Percentiles rank a stretch among this genome's conserved stretches.
Evolutionary conservation across 495 filamentous ascomycete species (phyloP).

Genomic region (Podospora didyma): DNA sequence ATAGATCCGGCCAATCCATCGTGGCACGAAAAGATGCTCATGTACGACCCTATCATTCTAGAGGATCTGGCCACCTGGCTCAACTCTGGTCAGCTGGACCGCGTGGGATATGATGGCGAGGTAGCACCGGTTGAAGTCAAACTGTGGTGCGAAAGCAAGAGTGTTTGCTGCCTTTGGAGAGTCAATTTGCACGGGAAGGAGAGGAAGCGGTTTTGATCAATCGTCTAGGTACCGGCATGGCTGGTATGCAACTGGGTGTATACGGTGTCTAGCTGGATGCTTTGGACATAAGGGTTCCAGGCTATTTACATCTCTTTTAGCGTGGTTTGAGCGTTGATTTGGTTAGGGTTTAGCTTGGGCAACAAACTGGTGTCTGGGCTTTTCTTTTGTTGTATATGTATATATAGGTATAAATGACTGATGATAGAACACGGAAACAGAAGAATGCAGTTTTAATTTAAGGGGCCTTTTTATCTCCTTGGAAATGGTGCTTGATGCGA

Average conservation of each 20-base stretch:
- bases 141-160: conserved; percentile 81
- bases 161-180: conserved; percentile 68
- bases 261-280: too few species aligned
- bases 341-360: neutral
- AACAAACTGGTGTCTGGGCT: neutral
- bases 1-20: conserved; percentile 50
- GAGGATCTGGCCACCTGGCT: conserved; percentile 86
- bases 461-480: too few species aligned
- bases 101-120: conserved; percentile 62
- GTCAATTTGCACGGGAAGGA: conserved; percentile 41
- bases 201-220: conserved; percentile 42
- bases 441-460: too few species aligned
- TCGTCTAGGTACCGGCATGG: neutral
- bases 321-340: neutral
- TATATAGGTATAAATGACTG: neutral
- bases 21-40: conserved; percentile 88
- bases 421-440: neutral
- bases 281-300: too few species aligned
- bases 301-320: too few species aligned
- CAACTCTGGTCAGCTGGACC: conserved; percentile 63
- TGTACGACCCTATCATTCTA: conserved; percentile 87
- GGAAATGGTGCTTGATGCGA: too few species aligned
- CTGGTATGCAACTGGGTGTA: too few species aligned
- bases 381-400: neutral
- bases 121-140: conserved; percentile 57